Evolutionary conservation across 108 stramenopile genomes (phyloP).

Genomic region (Nitzschia putrida): DNA sequence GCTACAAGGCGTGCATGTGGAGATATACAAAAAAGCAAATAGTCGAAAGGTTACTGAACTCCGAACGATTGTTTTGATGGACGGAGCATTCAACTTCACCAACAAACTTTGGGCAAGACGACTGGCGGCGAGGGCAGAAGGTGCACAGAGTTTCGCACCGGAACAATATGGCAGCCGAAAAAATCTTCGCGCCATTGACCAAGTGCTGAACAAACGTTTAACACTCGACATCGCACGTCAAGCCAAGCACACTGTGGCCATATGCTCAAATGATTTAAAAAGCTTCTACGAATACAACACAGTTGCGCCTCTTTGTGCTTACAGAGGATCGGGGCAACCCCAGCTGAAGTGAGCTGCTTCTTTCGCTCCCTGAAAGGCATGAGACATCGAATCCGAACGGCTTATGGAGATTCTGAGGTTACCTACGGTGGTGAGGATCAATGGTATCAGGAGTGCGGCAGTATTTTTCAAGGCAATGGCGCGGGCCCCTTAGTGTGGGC

Average conservation of each 20-base stretch:
- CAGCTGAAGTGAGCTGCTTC: neutral
- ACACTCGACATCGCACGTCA: neutral
- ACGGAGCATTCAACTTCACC: too few relatives aligned
- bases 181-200: neutral
- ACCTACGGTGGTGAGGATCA: neutral
- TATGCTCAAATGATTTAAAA: neutral
- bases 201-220: neutral
- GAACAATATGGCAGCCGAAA: neutral
- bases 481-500: neutral
- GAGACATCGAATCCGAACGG: neutral
- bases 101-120: slow-evolving; percentile 23
- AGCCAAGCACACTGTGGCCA: neutral
- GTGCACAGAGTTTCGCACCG: neutral
- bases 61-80: slow-evolving; percentile 11
- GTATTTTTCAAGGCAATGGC: slow-evolving; percentile 4
- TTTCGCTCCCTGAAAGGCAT: neutral
- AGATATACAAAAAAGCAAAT: neutral
- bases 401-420: neutral
- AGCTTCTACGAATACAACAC: neutral
- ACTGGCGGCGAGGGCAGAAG: neutral
- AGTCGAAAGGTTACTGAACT: neutral
- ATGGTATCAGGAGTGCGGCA: neutral
- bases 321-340: neutral
- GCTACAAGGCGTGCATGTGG: neutral
- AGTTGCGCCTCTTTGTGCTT: too few relatives aligned